Conservation (phyloP, 352 stramenopile species). For the Pythium phragmiticola region DNA sequence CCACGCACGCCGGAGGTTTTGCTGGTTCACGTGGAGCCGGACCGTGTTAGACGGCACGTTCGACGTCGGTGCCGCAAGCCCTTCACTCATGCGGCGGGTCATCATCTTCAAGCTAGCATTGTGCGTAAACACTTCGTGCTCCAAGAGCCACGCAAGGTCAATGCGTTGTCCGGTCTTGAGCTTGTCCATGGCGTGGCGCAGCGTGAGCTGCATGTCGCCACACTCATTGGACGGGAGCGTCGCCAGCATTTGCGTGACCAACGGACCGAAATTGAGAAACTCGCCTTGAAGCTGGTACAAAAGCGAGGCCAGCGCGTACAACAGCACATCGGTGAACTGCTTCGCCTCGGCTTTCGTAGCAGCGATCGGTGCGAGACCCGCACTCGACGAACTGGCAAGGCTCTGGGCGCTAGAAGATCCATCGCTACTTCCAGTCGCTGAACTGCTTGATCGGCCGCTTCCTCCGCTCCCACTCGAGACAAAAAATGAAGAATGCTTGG, state of each 20-base stretch:
- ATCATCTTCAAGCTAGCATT: constrained; percentile 25
- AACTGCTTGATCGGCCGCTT: constrained; percentile 2
- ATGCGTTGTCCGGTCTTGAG: constrained; percentile 50
- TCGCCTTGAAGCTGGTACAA: constrained; percentile 77
- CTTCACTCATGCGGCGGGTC: constrained; percentile 18
- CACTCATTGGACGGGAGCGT: constrained; percentile 51
- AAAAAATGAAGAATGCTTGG: constrained; percentile 66
- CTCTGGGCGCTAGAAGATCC: neutral
- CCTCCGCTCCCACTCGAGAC: constrained; percentile 39
- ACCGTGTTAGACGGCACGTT: constrained; percentile 59
- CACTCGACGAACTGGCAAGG: constrained; percentile 9
- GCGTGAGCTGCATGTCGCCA: constrained; percentile 44
- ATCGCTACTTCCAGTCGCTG: constrained; percentile 4
- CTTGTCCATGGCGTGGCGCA: constrained; percentile 53
- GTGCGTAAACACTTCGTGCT: constrained; percentile 46
- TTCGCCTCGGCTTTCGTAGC: constrained; percentile 66
- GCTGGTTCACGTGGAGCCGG: constrained; percentile 89
- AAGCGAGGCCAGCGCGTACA: constrained; percentile 74
- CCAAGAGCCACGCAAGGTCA: constrained; percentile 42
- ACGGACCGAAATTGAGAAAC: constrained; percentile 68
- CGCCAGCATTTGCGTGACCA: constrained; percentile 63
- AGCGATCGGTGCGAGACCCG: constrained; percentile 35
- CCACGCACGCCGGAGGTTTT: constrained; percentile 84
- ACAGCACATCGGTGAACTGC: constrained; percentile 67
- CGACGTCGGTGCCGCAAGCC: constrained; percentile 29